phyloP scores from a whole-genome alignment of 2,329 filamentous ascomycete species.

The Fusarium sp. region DNA sequence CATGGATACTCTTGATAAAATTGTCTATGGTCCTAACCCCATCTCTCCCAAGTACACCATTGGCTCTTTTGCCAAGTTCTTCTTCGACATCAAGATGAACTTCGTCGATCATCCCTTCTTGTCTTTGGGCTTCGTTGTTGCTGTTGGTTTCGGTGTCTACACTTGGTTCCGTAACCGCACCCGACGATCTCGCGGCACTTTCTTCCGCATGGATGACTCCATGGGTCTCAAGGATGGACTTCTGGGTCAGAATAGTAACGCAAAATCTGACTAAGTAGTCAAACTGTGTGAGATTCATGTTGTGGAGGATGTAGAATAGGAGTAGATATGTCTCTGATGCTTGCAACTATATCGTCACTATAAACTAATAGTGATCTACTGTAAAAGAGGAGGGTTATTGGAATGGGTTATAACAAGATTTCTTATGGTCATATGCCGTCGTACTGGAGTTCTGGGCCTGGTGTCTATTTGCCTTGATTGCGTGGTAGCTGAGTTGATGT shows the following conservation, averaged over 20 bases:
- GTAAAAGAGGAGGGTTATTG: conserved; percentile 22
- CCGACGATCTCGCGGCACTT: conserved; percentile 66
- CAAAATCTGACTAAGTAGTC: conserved; percentile 52
- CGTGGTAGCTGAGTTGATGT: conserved; percentile 23
- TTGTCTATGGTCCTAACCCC: conserved; percentile 75
- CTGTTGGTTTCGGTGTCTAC: conserved; percentile 64
- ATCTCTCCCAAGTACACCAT: conserved; percentile 85
- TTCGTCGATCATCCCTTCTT: conserved; percentile 72
- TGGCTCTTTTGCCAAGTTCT: conserved; percentile 76
- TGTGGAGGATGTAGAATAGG: background rate
- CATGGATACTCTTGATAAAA: conserved; percentile 83
- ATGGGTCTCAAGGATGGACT: conserved; percentile 74
- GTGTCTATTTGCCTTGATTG: conserved; percentile 25
- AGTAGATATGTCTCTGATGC: background rate
- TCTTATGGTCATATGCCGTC: conserved; percentile 15
- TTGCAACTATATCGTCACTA: background rate
- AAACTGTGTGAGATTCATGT: background rate
- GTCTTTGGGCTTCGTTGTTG: conserved; percentile 68
- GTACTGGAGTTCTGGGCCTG: conserved; percentile 47
- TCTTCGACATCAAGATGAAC: conserved; percentile 72
- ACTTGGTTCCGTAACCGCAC: conserved; percentile 68
- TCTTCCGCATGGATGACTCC: conserved; percentile 73
- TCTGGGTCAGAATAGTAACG: conserved; percentile 60
- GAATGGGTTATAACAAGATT: conserved; percentile 18
- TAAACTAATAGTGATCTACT: background rate